These are phyloP conservation scores for Hydnomerulius pinastri DNA, from an alignment of 768 basidiomycete genomes.

Conservation along the genomic window DNA sequence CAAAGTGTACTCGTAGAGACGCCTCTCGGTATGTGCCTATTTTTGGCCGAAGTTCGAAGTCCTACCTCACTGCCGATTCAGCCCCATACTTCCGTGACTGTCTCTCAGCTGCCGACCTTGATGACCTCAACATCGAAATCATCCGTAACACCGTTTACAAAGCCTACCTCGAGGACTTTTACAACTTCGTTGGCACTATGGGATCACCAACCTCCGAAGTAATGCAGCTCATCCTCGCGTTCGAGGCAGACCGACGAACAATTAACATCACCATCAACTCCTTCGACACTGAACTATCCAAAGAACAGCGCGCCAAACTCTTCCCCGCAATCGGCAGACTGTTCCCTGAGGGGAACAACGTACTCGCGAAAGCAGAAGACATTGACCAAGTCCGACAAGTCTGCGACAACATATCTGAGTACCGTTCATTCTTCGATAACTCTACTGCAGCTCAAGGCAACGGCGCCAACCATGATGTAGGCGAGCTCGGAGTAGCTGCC, in stretches of 20 bases:
- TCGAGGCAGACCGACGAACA: constrained; percentile 95
- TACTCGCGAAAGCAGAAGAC: constrained; percentile 91
- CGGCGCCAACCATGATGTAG: constrained; percentile 36
- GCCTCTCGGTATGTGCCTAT: constrained; percentile 74
- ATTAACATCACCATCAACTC: constrained; percentile 99
- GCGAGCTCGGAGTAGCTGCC: constrained; percentile 53
- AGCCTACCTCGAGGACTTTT: constrained; percentile 97
- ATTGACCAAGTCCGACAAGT: constrained; percentile 88
- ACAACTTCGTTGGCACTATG: constrained; percentile 76
- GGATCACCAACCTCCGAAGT: constrained; percentile 87
- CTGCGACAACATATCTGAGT: constrained; percentile 88
- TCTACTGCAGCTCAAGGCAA: constrained; percentile 37
- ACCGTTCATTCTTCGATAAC: constrained; percentile 85
- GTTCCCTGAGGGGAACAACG: constrained; percentile 95
- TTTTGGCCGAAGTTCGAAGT: neutral
- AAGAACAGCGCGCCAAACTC: constrained; percentile 91
- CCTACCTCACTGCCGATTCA: constrained; percentile 18
- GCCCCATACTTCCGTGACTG: constrained; percentile 98
- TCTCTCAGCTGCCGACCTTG: constrained; percentile 91
- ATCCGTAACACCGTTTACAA: constrained; percentile 99
- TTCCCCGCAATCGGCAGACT: constrained; percentile 94
- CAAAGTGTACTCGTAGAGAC: constrained; percentile 97
- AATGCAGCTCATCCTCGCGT: constrained; percentile 89
- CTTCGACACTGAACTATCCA: constrained; percentile 91
- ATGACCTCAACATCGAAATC: constrained; percentile 99